A percentile compares a stretch with the other conserved stretches of the same genome.
These are phyloP conservation scores for Cladosporium halotolerans DNA, from an alignment of 2,329 filamentous ascomycete genomes.

Conservation along the genomic window DNA sequence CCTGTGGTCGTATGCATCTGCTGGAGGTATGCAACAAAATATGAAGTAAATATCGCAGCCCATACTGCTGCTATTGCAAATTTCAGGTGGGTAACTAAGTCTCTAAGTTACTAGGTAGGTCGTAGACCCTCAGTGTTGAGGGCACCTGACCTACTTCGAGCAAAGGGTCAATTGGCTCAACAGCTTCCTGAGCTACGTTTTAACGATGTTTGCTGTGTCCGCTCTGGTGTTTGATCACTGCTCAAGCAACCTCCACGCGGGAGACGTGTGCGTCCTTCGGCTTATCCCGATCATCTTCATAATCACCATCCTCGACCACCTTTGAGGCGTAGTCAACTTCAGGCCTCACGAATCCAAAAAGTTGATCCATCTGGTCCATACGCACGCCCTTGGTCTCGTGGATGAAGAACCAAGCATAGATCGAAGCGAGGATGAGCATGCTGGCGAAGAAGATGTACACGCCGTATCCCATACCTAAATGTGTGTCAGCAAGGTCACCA, in stretches of 20 bases:
- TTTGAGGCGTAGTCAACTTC: constrained; percentile 10
- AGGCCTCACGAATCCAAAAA: constrained; percentile 30
- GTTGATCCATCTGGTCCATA: constrained; percentile 33
- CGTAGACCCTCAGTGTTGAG: too few species aligned
- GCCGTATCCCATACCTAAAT: constrained; percentile 30
- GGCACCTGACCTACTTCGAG: too few species aligned
- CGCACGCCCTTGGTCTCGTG: constrained; percentile 35
- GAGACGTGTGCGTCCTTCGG: not conserved
- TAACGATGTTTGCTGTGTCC: too few species aligned
- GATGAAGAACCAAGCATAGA: constrained; percentile 37
- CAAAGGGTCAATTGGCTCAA: too few species aligned
- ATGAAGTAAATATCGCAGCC: too few species aligned
- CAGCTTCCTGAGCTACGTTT: too few species aligned
- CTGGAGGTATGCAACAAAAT: too few species aligned
- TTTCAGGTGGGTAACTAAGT: too few species aligned
- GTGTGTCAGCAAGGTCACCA: not conserved
- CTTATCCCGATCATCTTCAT: not conserved
- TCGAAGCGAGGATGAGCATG: constrained; percentile 31
- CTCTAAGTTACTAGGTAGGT: too few species aligned
- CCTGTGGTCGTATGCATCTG: too few species aligned
- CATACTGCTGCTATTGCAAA: too few species aligned
- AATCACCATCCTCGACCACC: constrained; percentile 5
- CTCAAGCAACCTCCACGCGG: not conserved
- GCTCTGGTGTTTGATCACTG: too few species aligned
- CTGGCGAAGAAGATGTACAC: constrained; percentile 38